Evolutionary conservation across 805 yeast species (phyloP).

Genomic region (Candida insectorum): DNA sequence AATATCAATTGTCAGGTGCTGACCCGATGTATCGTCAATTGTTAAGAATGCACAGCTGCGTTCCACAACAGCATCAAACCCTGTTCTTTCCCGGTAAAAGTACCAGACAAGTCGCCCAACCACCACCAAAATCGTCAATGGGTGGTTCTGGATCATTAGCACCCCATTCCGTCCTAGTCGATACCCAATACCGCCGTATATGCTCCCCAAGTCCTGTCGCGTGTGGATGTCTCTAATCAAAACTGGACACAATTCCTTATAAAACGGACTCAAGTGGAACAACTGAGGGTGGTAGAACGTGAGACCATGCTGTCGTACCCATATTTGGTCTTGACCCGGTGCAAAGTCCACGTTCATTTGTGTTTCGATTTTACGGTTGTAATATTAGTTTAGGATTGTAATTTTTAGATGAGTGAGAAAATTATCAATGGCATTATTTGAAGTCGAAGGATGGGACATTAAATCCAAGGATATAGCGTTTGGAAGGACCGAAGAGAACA

Average conservation of each 20-base stretch:
- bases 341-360: conserved; percentile 21
- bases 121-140: conserved; percentile 22
- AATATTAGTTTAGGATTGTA: neutral
- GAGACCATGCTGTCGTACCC: conserved; percentile 19
- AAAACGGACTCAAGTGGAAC: conserved; percentile 30
- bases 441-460: conserved; percentile 81
- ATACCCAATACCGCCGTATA: conserved; percentile 18
- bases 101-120: conserved; percentile 28
- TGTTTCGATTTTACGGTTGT: neutral
- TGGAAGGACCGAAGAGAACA: conserved; percentile 28
- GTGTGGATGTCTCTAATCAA: conserved; percentile 27
- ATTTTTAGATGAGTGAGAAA: conserved; percentile 5
- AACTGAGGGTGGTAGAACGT: conserved; percentile 31
- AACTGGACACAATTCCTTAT: conserved; percentile 18
- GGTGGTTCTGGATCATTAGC: conserved; percentile 29
- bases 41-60: conserved; percentile 17
- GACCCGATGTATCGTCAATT: conserved; percentile 35
- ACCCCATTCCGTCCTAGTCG: conserved; percentile 8
- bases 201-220: conserved; percentile 6
- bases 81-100: no score
- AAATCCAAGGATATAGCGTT: conserved; percentile 49
- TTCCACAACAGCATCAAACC: no score
- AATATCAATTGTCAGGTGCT: conserved; percentile 23
- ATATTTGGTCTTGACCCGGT: conserved; percentile 33
- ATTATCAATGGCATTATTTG: conserved; percentile 59